phyloP scores from a whole-genome alignment of 2,329 filamentous ascomycete genomes.

The Chaetomiaceae sp. region DNA sequence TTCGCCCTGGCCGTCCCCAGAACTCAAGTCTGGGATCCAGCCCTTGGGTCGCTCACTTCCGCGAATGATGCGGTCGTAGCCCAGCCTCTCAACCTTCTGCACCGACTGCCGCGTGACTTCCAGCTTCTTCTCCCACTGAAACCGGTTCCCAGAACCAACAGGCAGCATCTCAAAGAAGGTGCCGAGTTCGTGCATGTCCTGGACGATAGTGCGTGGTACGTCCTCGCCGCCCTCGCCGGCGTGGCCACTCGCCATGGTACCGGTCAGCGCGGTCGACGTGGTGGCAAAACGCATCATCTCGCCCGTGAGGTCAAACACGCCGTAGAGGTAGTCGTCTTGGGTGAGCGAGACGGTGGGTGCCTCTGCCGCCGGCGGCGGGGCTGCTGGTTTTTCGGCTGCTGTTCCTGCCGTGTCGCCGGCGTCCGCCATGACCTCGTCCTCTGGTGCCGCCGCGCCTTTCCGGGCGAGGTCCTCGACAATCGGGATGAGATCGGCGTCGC shows the following conservation, averaged over 20 bases:
- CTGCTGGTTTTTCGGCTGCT: constrained; percentile 29
- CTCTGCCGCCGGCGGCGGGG: not conserved
- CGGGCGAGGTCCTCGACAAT: constrained; percentile 38
- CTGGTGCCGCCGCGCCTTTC: constrained; percentile 27
- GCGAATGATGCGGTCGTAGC: constrained; percentile 82
- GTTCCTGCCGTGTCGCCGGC: constrained; percentile 29
- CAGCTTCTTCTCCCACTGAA: constrained; percentile 69
- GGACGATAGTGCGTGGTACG: constrained; percentile 57
- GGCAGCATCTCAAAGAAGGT: constrained; percentile 70
- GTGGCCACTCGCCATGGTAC: constrained; percentile 40
- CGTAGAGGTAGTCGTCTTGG: constrained; percentile 81
- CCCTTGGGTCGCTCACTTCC: constrained; percentile 86
- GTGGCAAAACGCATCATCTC: constrained; percentile 98
- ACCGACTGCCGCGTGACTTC: constrained; percentile 83
- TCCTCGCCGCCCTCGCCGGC: constrained; percentile 24
- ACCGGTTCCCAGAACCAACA: constrained; percentile 45
- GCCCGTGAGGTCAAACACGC: constrained; percentile 88
- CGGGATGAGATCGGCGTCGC: constrained; percentile 53
- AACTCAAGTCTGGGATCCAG: constrained; percentile 74
- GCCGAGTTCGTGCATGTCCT: constrained; percentile 74
- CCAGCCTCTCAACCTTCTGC: constrained; percentile 85
- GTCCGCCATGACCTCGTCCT: constrained; percentile 24
- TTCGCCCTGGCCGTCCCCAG: constrained; percentile 14
- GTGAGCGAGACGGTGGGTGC: constrained; percentile 54
- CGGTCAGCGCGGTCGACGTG: constrained; percentile 74